phyloP scores from a whole-genome alignment of 768 basidiomycete genomes.

The Rhodotorula kratochvilovae region DNA sequence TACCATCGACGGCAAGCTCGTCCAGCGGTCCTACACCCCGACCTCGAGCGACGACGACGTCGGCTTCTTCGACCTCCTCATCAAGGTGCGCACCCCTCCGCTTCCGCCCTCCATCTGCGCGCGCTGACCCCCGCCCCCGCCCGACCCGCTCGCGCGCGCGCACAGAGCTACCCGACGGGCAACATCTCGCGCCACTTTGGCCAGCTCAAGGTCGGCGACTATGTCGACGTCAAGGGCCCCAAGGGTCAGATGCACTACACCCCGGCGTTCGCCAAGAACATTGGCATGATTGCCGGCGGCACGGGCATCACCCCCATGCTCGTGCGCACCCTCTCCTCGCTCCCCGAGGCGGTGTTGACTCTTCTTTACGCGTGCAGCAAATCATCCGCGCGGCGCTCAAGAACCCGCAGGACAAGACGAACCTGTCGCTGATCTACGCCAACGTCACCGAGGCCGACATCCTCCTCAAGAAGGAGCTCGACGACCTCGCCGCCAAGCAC shows the following conservation, averaged over 20 bases:
- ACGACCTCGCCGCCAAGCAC: conserved; percentile 65
- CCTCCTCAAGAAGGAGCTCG: conserved; percentile 79
- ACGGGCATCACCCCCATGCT: conserved; percentile 99
- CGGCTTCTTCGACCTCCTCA: conserved; percentile 90
- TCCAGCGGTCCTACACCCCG: conserved; percentile 91
- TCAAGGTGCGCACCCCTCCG: conserved; percentile 64
- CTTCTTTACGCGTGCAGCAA: conserved; percentile 59
- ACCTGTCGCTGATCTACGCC: conserved; percentile 85
- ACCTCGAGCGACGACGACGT: conserved; percentile 83
- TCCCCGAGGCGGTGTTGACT: too few relatives aligned
- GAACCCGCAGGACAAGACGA: conserved; percentile 78
- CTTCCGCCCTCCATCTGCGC: neutral
- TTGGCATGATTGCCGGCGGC: conserved; percentile 97
- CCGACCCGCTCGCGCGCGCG: neutral
- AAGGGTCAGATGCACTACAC: conserved; percentile 89
- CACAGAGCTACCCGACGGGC: conserved; percentile 88
- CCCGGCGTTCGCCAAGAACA: conserved; percentile 64
- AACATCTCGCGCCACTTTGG: conserved; percentile 88
- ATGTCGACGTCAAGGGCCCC: conserved; percentile 85
- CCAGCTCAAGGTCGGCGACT: conserved; percentile 78
- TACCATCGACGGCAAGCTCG: conserved; percentile 81
- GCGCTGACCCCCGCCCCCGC: too few relatives aligned
- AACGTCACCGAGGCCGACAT: conserved; percentile 93
- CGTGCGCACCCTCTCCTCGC: conserved; percentile 22
- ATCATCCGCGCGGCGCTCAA: conserved; percentile 90